Evolutionary conservation across 2,329 filamentous ascomycete genomes (phyloP), one percentile per base, ranked within the genome.

Genomic region (Xylaria sp.): DNA sequence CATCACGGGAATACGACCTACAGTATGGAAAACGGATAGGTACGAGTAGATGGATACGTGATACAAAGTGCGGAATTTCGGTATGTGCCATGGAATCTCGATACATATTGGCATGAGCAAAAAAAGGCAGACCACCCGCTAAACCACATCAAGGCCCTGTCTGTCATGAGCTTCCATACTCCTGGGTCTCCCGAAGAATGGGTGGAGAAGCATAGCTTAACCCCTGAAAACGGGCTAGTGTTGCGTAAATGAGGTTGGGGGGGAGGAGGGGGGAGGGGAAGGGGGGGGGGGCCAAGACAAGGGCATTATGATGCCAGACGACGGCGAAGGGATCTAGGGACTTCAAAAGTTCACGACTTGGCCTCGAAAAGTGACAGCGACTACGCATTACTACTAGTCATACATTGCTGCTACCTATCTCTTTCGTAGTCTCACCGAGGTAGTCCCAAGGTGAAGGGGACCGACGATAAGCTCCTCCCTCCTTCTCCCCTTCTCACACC

Each of bases 121-220:
- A 49, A 6, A 10, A 16, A 9, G 8, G 16, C n/a, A 23, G 47
- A 30, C 23, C 23, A 30, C 23, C 37, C 42, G 42, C 42, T 13
- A 46, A 46, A 46, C 13, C 37, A 48, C 4, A 30, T 30, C n/a
- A 37, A 46, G 55, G 51, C 47, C 58, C 61, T 61, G 61, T 19
- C 49, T 23, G 23, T 48, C 30, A 52, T 62, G 54, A 60, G 58
- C 55, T 60, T 64, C 62, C 62, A 52, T 58, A 48, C 62, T 62
- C 57, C 55, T 62, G 62, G 60, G 60, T 58, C 59, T 35, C 16
- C 16, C 16, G 16, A 18, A 50, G 13, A 39, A 35, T 52, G 52
- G 59, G 59, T 53, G 53, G 55, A 54, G 58, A 44, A 64, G 60
- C 62, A 59, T 57, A 59, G 55, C 23, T 30, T 1, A 53, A 56